Percentiles rank a stretch among this genome's conserved stretches.
Conservation (phyloP, 2,329 filamentous ascomycete species). For the Aspergillus hiratsukae region DNA sequence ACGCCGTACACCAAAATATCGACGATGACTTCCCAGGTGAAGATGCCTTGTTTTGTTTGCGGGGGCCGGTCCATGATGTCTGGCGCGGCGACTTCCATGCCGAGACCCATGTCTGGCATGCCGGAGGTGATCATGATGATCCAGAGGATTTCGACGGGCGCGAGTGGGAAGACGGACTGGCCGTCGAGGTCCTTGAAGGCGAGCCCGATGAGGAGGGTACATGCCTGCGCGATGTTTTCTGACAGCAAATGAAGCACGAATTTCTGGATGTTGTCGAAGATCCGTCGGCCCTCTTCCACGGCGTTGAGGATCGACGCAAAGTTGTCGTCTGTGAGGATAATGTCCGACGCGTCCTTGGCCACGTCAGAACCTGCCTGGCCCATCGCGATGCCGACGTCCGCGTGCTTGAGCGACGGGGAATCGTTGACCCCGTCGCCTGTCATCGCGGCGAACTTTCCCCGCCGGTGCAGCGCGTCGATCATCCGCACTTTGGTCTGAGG, state of each 20-base stretch:
- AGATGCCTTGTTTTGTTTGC: conserved; percentile 65
- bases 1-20: conserved; percentile 80
- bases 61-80: conserved; percentile 79
- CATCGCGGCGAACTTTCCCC: conserved; percentile 75
- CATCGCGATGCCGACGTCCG: conserved; percentile 88
- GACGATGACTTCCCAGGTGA: conserved; percentile 70
- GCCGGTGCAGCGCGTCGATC: conserved; percentile 60
- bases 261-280: conserved; percentile 88
- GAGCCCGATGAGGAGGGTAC: conserved; percentile 74
- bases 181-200: conserved; percentile 68
- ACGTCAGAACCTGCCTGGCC: conserved; percentile 76
- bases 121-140: conserved; percentile 91
- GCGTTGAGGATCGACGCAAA: conserved; percentile 82
- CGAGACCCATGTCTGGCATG: conserved; percentile 82
- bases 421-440: conserved; percentile 89
- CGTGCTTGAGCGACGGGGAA: conserved; percentile 72
- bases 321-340: conserved; percentile 74
- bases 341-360: conserved; percentile 64
- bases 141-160: conserved; percentile 85
- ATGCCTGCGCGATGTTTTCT: conserved; percentile 79
- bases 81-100: conserved; percentile 68
- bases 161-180: conserved; percentile 79
- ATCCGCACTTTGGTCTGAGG: conserved; percentile 73
- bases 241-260: conserved; percentile 76
- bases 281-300: conserved; percentile 76